A percentile compares a stretch with the other conserved stretches of the same genome.
phyloP scores from a whole-genome alignment of 2,329 filamentous ascomycete genomes.

The Cercospora sojina region DNA sequence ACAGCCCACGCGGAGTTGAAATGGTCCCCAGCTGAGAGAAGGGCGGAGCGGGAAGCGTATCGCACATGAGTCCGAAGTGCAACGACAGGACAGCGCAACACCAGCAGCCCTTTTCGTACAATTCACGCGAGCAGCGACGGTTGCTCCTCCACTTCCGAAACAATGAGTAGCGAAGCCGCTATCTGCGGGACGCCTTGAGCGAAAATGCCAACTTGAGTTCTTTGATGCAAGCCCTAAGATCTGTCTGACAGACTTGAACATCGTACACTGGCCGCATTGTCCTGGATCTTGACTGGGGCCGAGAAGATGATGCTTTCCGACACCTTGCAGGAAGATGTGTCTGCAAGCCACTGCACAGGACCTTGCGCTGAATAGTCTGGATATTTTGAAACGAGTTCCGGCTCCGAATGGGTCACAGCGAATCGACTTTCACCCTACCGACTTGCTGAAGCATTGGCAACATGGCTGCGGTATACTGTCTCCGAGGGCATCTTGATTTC shows the following conservation, averaged over 20 bases:
- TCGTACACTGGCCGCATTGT: background rate
- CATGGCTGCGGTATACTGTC: background rate
- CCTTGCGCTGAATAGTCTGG: background rate
- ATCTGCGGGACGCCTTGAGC: background rate
- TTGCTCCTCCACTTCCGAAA: background rate
- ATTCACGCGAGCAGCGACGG: background rate
- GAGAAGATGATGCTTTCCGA: background rate
- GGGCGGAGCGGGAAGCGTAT: background rate
- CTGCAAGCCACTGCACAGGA: background rate
- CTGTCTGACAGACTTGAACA: background rate
- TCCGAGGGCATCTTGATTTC: background rate
- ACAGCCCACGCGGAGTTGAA: background rate
- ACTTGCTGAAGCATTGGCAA: background rate
- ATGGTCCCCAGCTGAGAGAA: background rate
- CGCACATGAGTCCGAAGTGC: background rate
- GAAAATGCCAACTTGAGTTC: background rate
- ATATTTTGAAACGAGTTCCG: background rate
- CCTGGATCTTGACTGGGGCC: background rate
- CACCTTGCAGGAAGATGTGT: background rate
- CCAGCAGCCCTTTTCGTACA: background rate
- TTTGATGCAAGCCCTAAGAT: background rate
- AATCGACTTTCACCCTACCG: background rate
- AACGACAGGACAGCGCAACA: background rate
- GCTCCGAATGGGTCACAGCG: background rate
- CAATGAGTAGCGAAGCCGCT: background rate